Evolutionary conservation across 1,139 yeast species (phyloP).

Genomic region (Chernovozyma aurita): DNA sequence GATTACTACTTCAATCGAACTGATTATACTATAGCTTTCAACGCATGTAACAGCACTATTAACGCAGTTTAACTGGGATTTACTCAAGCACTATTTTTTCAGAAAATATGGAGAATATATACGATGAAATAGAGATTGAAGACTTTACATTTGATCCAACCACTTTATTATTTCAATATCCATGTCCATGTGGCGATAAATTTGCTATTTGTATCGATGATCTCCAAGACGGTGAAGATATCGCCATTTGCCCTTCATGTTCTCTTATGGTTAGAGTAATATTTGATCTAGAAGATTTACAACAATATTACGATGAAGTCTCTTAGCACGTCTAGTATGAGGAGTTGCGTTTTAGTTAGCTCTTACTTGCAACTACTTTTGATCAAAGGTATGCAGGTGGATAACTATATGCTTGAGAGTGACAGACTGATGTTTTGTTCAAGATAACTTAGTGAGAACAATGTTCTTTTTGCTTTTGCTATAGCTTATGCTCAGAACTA

Average conservation of each 20-base stretch:
- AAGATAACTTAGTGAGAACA: no score
- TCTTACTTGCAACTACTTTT: background rate
- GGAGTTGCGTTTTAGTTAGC: background rate
- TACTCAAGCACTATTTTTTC: no score
- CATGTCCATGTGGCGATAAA: slow-evolving; percentile 97
- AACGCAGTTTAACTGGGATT: no score
- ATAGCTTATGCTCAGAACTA: no score
- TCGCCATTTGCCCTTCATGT: slow-evolving; percentile 96
- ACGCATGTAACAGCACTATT: no score
- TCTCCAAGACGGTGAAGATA: slow-evolving; percentile 82
- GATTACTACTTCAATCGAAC: no score
- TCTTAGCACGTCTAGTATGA: no score
- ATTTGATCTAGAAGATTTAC: slow-evolving; percentile 57
- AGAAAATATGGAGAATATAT: slow-evolving; percentile 53
- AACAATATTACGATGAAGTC: slow-evolving; percentile 27
- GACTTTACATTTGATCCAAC: slow-evolving; percentile 88
- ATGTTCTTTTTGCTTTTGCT: no score
- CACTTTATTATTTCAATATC: slow-evolving; percentile 81
- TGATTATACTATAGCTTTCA: no score
- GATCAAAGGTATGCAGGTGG: background rate
- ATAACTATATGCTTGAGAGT: background rate
- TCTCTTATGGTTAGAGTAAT: slow-evolving; percentile 90
- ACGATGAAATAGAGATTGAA: slow-evolving; percentile 95
- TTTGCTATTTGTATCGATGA: slow-evolving; percentile 87
- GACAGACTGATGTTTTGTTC: no score